Base-by-base conservation (phyloP, 1,139 yeast genomes). In the Nakaseomyces uthaithaninus region DNA sequence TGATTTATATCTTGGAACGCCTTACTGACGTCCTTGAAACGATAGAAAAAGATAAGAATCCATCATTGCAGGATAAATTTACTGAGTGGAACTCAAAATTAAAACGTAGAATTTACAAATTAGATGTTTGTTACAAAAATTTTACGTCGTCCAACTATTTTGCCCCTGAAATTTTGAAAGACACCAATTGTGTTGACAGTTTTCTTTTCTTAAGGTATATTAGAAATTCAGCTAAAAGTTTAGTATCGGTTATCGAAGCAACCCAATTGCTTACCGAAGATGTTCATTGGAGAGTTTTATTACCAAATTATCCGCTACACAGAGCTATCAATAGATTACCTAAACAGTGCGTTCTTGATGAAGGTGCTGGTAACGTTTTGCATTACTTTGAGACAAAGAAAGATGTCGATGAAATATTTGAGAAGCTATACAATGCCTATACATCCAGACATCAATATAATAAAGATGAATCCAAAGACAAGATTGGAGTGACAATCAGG, bases 351-450 rank as follows among this genome's bases (percentile, higher is more conserved):
- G 55, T 67, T 4, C 62, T 65, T 33, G 76, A 72, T 50, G 66
- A 69, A 43, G 76, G 76, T 19, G 69, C 72, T 2, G 66, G 66
- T 27, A 60, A 65, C 16, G 66, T 69, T 4, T 60, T 65, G 18
- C 63, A 65, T 37, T 71, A 69, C 45, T 62, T 60, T 42, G 71
- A 67, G 40, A 62, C 69, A 2, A 65, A 66, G 39, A 41, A 57
- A 11, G 75, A 69, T 39, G 74, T 74, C 6, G 75, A 71, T 38
- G 73, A 71, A 37, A 65, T 70, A 0, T 68, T 71, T 45, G 73
- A 69, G 41, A 64, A 65, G 42, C 56, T 66, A 6, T 65, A 65
- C 48, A 62, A 66, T 45, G 47, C 66, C 17, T 67, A 67, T 44
- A 66, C 72, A 0, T 67, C 73, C 2, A 57, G 60, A 36, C 61